Evolutionary conservation across 495 filamentous ascomycete genomes (phyloP).

Genomic region (Penicillium fimorum): DNA sequence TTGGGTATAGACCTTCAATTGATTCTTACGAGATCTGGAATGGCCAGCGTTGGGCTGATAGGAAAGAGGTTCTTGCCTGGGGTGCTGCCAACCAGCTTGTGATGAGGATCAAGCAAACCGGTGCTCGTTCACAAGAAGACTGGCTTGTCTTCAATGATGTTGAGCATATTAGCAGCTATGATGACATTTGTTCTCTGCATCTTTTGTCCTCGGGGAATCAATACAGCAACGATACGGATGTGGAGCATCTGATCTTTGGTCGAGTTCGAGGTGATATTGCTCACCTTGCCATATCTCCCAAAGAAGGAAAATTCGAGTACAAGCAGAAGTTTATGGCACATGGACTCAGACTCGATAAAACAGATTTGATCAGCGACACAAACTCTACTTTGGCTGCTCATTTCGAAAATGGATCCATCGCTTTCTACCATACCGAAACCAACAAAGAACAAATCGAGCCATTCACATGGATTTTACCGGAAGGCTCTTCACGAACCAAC

Average conservation of each 20-base stretch:
- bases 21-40: conserved; percentile 60
- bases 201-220: conserved; percentile 41
- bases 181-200: conserved; percentile 61
- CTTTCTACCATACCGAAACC: conserved; percentile 45
- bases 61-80: conserved; percentile 59
- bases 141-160: conserved; percentile 56
- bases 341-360: conserved; percentile 30
- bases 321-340: conserved; percentile 36
- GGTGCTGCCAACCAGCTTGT: conserved; percentile 60
- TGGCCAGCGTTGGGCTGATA: conserved; percentile 49
- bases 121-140: conserved; percentile 19
- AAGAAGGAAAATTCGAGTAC: conserved; percentile 25
- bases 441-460: conserved; percentile 33
- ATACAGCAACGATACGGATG: conserved; percentile 30
- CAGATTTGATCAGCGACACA: conserved; percentile 32
- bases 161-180: conserved; percentile 53
- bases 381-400: conserved; percentile 48
- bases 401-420: conserved; percentile 40
- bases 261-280: conserved; percentile 40
- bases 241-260: conserved; percentile 42
- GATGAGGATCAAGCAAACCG: conserved; percentile 42
- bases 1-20: conserved; percentile 62
- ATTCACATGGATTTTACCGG: conserved; percentile 36
- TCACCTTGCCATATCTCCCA: conserved; percentile 36
- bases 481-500: conserved; percentile 33